These are phyloP conservation scores for Cordyceps sp. DNA, from an alignment of 2,329 filamentous ascomycete species.

Conservation along the genomic window DNA sequence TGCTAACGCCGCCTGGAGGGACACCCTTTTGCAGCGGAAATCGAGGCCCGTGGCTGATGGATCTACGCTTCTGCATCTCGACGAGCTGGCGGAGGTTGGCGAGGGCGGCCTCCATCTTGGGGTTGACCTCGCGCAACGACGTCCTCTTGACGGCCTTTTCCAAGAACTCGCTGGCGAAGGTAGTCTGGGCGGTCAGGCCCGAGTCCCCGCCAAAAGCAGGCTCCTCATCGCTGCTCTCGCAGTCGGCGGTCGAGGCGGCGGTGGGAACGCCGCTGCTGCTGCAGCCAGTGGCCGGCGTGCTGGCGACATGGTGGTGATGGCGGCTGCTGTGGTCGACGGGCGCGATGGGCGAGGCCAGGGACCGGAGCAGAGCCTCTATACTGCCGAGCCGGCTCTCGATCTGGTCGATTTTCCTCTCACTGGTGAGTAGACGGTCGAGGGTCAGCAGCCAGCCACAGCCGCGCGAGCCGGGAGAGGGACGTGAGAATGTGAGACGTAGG, in stretches of 20 bases:
- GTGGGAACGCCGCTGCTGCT: slow-evolving; percentile 10
- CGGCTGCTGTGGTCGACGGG: slow-evolving; percentile 5
- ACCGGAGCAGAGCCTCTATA: slow-evolving; percentile 26
- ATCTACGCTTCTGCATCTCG: slow-evolving; percentile 27
- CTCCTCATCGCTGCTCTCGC: slow-evolving; percentile 22
- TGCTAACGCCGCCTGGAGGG: slow-evolving; percentile 27
- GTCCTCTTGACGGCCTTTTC: slow-evolving; percentile 33
- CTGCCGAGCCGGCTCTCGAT: slow-evolving; percentile 26
- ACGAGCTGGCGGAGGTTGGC: slow-evolving; percentile 35
- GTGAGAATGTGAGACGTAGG: no score
- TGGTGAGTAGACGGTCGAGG: no score
- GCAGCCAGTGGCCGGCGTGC: slow-evolving; percentile 10
- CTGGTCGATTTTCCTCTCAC: slow-evolving; percentile 35
- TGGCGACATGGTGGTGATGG: slow-evolving; percentile 4
- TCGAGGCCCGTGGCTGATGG: slow-evolving; percentile 22
- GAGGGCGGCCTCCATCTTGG: slow-evolving; percentile 35
- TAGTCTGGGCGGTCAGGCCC: slow-evolving; percentile 30
- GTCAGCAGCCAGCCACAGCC: no score
- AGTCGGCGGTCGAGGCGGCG: slow-evolving; percentile 14
- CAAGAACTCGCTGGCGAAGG: slow-evolving; percentile 37
- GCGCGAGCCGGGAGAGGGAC: no score
- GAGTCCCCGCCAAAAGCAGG: slow-evolving; percentile 29
- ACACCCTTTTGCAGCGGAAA: slow-evolving; percentile 28
- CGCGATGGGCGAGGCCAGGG: slow-evolving; percentile 14
- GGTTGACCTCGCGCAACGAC: slow-evolving; percentile 25